Evolutionary conservation across 441 rosid species (phyloP).

Genomic region (Mallotus repandus): DNA sequence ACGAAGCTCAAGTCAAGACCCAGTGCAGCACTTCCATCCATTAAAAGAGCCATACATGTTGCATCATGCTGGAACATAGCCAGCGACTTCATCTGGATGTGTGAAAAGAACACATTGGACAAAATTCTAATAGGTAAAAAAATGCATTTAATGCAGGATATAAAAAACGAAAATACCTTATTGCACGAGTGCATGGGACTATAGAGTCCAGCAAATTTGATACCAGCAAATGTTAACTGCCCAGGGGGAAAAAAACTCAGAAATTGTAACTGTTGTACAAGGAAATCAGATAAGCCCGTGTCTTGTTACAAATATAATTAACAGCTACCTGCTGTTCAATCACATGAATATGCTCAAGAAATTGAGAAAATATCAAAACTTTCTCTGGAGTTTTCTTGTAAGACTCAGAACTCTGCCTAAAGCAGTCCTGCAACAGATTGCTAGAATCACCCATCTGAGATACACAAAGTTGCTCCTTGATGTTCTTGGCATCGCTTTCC

Average conservation of each 20-base stretch:
- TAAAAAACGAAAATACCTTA: slow-evolving; percentile 51
- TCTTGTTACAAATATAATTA: slow-evolving; percentile 5
- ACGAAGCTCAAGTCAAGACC: slow-evolving; percentile 99
- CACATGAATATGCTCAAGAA: slow-evolving; percentile 92
- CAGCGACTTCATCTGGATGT: slow-evolving; percentile 69
- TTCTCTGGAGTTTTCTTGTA: slow-evolving; percentile 48
- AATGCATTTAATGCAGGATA: not conserved
- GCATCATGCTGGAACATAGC: slow-evolving; percentile 67
- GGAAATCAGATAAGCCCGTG: slow-evolving; percentile 7
- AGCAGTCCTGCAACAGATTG: slow-evolving; percentile 25
- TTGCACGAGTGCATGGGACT: slow-evolving; percentile 81
- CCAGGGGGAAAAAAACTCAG: slow-evolving; percentile 21
- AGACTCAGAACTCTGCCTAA: slow-evolving; percentile 32
- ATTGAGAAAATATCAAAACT: slow-evolving; percentile 91
- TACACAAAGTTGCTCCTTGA: slow-evolving; percentile 28
- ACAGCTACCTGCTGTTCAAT: slow-evolving; percentile 85
- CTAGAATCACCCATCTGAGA: slow-evolving; percentile 20
- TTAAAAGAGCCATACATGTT: slow-evolving; percentile 80
- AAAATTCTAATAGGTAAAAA: slow-evolving; percentile 15
- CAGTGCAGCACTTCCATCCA: slow-evolving; percentile 98
- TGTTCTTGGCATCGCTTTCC: slow-evolving; percentile 26
- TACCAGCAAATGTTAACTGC: slow-evolving; percentile 77
- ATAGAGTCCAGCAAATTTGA: slow-evolving; percentile 76
- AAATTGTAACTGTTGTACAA: slow-evolving; percentile 11
- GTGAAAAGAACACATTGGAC: slow-evolving; percentile 19